phyloP scores from a whole-genome alignment of 2,329 filamentous ascomycete genomes.

The Herpotrichia juniperi region DNA sequence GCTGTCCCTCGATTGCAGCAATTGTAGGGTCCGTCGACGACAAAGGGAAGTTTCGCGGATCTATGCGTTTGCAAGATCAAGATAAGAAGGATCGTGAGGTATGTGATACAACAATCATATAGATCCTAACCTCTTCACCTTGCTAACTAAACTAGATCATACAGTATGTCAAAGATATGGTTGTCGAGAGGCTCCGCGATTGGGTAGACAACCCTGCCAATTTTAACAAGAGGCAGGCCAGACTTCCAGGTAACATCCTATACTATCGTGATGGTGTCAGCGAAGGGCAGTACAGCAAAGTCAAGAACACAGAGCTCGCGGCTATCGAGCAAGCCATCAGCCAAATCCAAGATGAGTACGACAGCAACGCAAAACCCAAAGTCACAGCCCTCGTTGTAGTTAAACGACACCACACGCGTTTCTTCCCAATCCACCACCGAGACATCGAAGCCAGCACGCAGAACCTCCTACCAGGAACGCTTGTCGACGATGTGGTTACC shows the following conservation, averaged over 20 bases:
- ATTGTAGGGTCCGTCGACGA: slow-evolving; percentile 49
- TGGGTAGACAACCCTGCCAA: slow-evolving; percentile 2
- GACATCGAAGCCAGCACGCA: slow-evolving; percentile 11
- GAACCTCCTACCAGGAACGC: slow-evolving; percentile 30
- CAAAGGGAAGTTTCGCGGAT: slow-evolving; percentile 40
- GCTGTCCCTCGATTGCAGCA: slow-evolving; percentile 48
- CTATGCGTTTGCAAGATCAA: slow-evolving; percentile 41
- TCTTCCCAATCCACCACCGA: slow-evolving; percentile 33
- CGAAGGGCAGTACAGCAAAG: slow-evolving; percentile 14
- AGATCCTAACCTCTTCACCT: neutral
- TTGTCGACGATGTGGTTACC: slow-evolving; percentile 35
- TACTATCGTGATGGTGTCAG: slow-evolving; percentile 30
- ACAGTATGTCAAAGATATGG: slow-evolving; percentile 21
- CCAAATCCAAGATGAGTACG: neutral
- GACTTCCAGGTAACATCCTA: slow-evolving; percentile 1
- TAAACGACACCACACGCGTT: slow-evolving; percentile 51
- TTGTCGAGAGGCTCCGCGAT: slow-evolving; percentile 16
- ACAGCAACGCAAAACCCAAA: neutral
- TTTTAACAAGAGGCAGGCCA: too few relatives aligned
- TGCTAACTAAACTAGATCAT: slow-evolving; percentile 4
- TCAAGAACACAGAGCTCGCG: slow-evolving; percentile 34
- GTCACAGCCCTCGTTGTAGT: slow-evolving; percentile 11
- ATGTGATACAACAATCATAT: neutral
- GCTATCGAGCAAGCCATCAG: too few relatives aligned
- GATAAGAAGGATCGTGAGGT: neutral